Evolutionary conservation across 805 yeast species (phyloP).

Genomic region (Kluyveromyces dobzhanskii): DNA sequence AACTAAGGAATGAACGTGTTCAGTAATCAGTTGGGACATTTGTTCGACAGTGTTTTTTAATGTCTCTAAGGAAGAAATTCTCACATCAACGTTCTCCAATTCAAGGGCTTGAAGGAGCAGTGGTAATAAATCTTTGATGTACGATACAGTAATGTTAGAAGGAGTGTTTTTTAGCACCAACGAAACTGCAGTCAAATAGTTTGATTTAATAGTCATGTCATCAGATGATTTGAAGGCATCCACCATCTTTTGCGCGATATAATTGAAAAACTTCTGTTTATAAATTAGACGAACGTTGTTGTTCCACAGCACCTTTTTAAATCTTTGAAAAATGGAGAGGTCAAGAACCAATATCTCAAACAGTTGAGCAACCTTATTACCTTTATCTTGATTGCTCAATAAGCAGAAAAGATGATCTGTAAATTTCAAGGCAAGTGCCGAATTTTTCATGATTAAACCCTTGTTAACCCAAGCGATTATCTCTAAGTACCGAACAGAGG

Average conservation of each 20-base stretch:
- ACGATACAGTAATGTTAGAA: constrained; percentile 52
- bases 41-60: constrained; percentile 49
- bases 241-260: constrained; percentile 48
- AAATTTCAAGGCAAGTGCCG: constrained; percentile 29
- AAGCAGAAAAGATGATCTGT: constrained; percentile 31
- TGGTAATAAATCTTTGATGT: constrained; percentile 58
- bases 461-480: constrained; percentile 61
- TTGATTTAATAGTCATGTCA: constrained; percentile 33
- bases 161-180: constrained; percentile 59
- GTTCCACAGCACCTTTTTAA: constrained; percentile 35
- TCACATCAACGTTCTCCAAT: constrained; percentile 39
- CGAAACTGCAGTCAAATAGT: constrained; percentile 59
- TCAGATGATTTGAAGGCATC: constrained; percentile 31
- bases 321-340: constrained; percentile 48
- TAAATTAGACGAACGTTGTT: constrained; percentile 59
- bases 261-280: constrained; percentile 71
- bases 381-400: constrained; percentile 28
- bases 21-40: constrained; percentile 41
- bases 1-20: constrained; percentile 48
- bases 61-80: constrained; percentile 54
- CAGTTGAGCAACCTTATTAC: constrained; percentile 40
- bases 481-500: constrained; percentile 37
- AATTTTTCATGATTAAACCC: constrained; percentile 55
- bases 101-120: constrained; percentile 57
- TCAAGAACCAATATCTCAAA: constrained; percentile 64